A percentile compares a stretch with the other conserved stretches of the same genome.
Evolutionary conservation across 768 basidiomycete species (phyloP).

Genomic region (Pulveroboletus sp.): DNA sequence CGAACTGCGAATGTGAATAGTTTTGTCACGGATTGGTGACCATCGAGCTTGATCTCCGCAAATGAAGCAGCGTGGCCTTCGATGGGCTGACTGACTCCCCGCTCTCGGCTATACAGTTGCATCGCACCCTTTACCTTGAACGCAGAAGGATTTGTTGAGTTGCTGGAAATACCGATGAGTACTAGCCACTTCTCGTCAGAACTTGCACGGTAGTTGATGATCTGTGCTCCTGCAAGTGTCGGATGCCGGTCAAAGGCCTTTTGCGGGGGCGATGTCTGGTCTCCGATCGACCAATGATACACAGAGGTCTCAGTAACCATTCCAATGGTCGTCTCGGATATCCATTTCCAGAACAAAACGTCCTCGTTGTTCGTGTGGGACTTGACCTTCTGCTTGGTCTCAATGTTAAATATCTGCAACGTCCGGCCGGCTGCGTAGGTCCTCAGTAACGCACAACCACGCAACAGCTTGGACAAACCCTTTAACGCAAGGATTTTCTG

Average conservation of each 20-base stretch:
- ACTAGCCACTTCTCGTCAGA: conserved; percentile 97
- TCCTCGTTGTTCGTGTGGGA: conserved; percentile 93
- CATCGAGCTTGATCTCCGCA: conserved; percentile 88
- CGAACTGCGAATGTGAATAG: conserved; percentile 94
- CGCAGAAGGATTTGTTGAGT: conserved; percentile 86
- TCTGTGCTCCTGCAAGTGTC: conserved; percentile 91
- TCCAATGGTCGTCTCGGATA: conserved; percentile 86
- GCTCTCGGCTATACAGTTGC: conserved; percentile 93
- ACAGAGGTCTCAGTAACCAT: conserved; percentile 94
- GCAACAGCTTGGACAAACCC: conserved; percentile 41
- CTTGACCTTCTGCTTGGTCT: conserved; percentile 96
- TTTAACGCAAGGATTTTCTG: conserved; percentile 97
- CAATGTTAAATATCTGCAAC: conserved; percentile 97
- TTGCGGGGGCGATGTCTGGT: conserved; percentile 75
- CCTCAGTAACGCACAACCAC: conserved; percentile 5
- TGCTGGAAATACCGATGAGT: conserved; percentile 91
- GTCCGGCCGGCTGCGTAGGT: conserved; percentile 74
- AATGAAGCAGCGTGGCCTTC: conserved; percentile 99
- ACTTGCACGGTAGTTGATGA: conserved; percentile 96
- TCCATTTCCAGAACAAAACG: conserved; percentile 99
- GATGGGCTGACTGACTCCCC: conserved; percentile 94
- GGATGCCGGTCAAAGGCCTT: conserved; percentile 97
- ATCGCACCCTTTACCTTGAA: conserved; percentile 99
- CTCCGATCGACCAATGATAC: conserved; percentile 83
- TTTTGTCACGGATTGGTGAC: conserved; percentile 81